Evolutionary conservation across 768 basidiomycete genomes (phyloP), one percentile per base, ranked within the genome.

Genomic region (Tubosaeta sp.): DNA sequence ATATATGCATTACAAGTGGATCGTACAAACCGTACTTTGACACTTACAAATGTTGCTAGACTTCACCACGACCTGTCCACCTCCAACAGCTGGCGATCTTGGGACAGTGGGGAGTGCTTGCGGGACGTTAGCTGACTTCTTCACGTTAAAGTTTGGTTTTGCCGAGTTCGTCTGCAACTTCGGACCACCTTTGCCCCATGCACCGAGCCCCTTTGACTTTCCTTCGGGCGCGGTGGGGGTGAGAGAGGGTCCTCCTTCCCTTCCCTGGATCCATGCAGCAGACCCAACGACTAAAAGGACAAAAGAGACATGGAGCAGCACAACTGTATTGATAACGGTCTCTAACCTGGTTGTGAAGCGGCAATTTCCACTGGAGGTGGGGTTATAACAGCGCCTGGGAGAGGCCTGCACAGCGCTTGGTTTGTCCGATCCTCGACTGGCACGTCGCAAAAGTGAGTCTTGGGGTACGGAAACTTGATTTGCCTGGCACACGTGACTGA

Each of bases 381-480:
- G 0, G 63, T 54, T 26, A 68, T 70, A 16, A 63, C 42, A 0
- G 52, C 51, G 6, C 67, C 61, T 1, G 77, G 78, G n/a, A 79
- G 69, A 0, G 74, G 75, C 10, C 77, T 71, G 39, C 78, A 79
- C 45, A 78, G 53, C 3, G 67, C 59, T 6, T 61, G 62, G 37
- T 66, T 68, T 4, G 75, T 79, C 26, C 46, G 57, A 48, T 75
- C 73, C 53, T 72, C 74, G 2, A 54, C 25, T 4, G 77, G 78
- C 6, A 72, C 55, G 0, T 68, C 67, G 52, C 77, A 79, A 37
- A 65, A 71, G 35, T 59, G 56, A 1, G 74, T 67, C n/a, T 46
- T 2, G 1, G 77, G 78, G 48, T 79, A 79, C 2, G 78, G 76
- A 25, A 39, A 66, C 17, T n/a, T 57, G 34, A 74, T 71, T 3